phyloP scores from a whole-genome alignment of 176 grass and related monocot genomes.

The Lolium rigidum region DNA sequence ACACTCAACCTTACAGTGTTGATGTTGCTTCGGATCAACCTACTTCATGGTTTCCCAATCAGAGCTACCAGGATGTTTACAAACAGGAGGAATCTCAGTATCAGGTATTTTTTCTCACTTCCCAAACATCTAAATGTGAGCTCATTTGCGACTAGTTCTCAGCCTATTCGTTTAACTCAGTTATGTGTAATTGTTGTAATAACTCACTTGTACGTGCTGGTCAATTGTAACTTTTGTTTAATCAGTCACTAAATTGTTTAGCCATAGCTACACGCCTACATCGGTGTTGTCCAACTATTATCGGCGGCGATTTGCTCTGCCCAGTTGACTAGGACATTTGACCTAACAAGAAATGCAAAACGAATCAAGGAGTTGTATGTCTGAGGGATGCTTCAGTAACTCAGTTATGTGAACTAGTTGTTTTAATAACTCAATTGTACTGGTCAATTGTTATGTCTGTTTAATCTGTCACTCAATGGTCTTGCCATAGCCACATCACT shows the following conservation, averaged over 20 bases:
- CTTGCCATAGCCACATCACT: background rate
- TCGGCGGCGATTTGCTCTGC: background rate
- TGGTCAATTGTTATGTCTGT: background rate
- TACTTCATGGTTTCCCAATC: slow-evolving; percentile 45
- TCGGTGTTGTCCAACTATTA: background rate
- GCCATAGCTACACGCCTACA: background rate
- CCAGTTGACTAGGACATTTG: background rate
- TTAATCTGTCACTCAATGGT: background rate
- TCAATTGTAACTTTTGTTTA: slow-evolving; percentile 9
- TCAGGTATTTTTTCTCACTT: slow-evolving; percentile 52
- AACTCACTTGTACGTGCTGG: background rate
- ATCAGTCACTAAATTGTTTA: background rate
- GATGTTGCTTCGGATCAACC: slow-evolving; percentile 32
- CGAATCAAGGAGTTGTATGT: slow-evolving; percentile 1
- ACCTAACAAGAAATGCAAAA: background rate
- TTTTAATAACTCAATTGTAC: background rate
- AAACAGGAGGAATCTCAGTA: slow-evolving; percentile 50
- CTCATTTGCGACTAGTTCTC: background rate
- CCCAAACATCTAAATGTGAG: background rate
- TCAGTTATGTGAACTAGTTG: background rate
- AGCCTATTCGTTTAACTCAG: background rate
- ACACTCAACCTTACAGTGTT: slow-evolving; percentile 12
- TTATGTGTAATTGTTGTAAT: background rate
- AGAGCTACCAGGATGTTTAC: slow-evolving; percentile 54
- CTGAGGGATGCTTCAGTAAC: slow-evolving; percentile 8